Conservation (phyloP, 768 basidiomycete species). For the Exsudoporus frostii region DNA sequence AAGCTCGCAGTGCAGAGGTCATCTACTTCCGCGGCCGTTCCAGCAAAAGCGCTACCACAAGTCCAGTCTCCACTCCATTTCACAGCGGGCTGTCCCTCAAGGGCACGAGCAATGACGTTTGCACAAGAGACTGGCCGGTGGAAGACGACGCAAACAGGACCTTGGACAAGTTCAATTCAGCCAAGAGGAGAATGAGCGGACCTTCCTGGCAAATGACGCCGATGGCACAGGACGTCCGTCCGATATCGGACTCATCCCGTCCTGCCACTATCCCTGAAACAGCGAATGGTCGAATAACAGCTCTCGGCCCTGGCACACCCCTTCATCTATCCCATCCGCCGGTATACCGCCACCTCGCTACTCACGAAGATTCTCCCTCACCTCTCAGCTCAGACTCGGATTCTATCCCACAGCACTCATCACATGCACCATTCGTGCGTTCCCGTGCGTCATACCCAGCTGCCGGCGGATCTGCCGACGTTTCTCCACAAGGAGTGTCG, state of each 20-base stretch:
- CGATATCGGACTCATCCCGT: slow-evolving; percentile 14
- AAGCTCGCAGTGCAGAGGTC: slow-evolving; percentile 48
- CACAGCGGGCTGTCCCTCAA: slow-evolving; percentile 25
- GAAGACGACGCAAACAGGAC: slow-evolving; percentile 28
- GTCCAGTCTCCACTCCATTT: slow-evolving; percentile 51
- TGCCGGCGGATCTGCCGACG: slow-evolving; percentile 27
- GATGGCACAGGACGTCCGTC: slow-evolving; percentile 34
- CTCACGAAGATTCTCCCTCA: slow-evolving; percentile 63
- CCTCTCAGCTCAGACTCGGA: slow-evolving; percentile 68
- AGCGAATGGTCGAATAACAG: slow-evolving; percentile 13
- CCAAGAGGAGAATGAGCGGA: slow-evolving; percentile 50
- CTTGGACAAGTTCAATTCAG: slow-evolving; percentile 25
- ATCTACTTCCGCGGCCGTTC: slow-evolving; percentile 37
- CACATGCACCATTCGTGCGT: slow-evolving; percentile 26
- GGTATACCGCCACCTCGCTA: slow-evolving; percentile 32
- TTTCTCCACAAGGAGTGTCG: slow-evolving; percentile 25
- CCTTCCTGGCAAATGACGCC: slow-evolving; percentile 55
- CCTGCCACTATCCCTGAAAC: slow-evolving; percentile 15
- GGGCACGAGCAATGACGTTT: slow-evolving; percentile 34
- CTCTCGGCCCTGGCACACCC: slow-evolving; percentile 21
- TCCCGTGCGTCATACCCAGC: slow-evolving; percentile 26
- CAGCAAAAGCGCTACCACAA: slow-evolving; percentile 67
- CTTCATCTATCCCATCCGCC: slow-evolving; percentile 39
- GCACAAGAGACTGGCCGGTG: slow-evolving; percentile 35
- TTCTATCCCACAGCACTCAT: slow-evolving; percentile 34